Conservation (phyloP, 345 rosid species). For the Xanthoceras sorbifolium region DNA sequence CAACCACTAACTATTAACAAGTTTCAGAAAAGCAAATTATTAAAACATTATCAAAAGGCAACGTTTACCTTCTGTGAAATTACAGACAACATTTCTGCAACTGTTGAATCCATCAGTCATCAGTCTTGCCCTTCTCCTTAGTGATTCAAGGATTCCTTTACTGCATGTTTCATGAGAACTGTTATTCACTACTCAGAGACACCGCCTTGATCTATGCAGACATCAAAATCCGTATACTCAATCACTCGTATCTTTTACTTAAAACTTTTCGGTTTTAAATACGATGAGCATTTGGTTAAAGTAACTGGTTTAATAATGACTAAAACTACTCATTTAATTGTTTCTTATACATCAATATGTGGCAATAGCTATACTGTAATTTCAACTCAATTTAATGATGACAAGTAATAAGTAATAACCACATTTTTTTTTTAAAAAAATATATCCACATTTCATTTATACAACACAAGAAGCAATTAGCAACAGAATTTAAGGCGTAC, state of each 20-base stretch:
- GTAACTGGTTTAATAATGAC: neutral
- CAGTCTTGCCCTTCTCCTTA: conserved; percentile 85
- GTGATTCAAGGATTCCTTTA: conserved; percentile 87
- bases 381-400: neutral
- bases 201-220: neutral
- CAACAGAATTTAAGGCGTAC: conserved; percentile 39
- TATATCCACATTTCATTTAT: neutral
- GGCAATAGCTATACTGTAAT: neutral
- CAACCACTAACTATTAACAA: neutral
- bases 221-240: neutral
- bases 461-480: neutral
- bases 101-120: conserved; percentile 99
- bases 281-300: conserved; percentile 4
- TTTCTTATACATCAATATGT: conserved; percentile 2
- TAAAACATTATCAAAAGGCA: neutral
- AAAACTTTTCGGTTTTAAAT: neutral
- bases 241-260: neutral
- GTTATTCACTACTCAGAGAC: conserved; percentile 11
- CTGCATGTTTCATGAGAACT: conserved; percentile 38
- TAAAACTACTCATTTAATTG: neutral
- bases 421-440: neutral
- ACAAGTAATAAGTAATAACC: neutral
- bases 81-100: conserved; percentile 93
- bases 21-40: neutral
- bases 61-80: conserved; percentile 87